Percentiles rank a stretch among this genome's conserved stretches.
Evolutionary conservation across 495 filamentous ascomycete species (phyloP).

Genomic region (Chaetomium tenue): DNA sequence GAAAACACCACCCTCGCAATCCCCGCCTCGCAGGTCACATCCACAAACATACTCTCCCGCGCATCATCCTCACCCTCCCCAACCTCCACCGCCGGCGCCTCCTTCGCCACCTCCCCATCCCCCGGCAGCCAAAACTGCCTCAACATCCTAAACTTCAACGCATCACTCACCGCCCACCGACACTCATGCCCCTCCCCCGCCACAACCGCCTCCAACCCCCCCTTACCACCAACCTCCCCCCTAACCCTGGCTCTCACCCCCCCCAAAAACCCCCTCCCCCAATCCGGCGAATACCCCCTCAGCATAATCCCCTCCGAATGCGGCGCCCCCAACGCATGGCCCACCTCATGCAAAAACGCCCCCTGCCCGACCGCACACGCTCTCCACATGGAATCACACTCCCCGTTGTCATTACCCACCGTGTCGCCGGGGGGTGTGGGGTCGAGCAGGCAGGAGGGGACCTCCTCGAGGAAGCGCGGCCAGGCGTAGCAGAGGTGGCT

Average conservation of each 20-base stretch:
- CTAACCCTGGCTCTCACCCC: background rate
- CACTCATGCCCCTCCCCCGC: constrained; percentile 29
- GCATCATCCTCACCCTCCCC: background rate
- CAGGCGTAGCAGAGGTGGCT: constrained; percentile 50
- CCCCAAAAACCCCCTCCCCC: constrained; percentile 26
- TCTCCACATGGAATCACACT: constrained; percentile 41
- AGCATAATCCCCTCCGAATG: constrained; percentile 43
- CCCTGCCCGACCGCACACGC: constrained; percentile 46
- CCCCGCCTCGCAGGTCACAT: constrained; percentile 15
- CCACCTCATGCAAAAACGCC: constrained; percentile 45
- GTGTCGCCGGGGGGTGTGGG: constrained; percentile 32
- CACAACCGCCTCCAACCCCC: background rate
- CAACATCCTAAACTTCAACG: constrained; percentile 35
- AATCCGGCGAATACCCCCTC: constrained; percentile 40
- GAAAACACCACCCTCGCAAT: constrained; percentile 14
- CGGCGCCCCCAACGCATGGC: constrained; percentile 42
- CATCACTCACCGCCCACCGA: constrained; percentile 41
- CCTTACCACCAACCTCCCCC: background rate
- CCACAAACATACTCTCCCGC: background rate
- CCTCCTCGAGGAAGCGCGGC: constrained; percentile 45
- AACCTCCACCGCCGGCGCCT: constrained; percentile 17
- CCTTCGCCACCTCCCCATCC: constrained; percentile 24
- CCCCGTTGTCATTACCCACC: constrained; percentile 42
- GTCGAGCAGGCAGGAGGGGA: constrained; percentile 36
- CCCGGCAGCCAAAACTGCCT: constrained; percentile 40